Percentiles rank a stretch among this genome's conserved stretches.
Conservation (phyloP, 2,329 filamentous ascomycete genomes). For the Colletotrichum salicis region DNA sequence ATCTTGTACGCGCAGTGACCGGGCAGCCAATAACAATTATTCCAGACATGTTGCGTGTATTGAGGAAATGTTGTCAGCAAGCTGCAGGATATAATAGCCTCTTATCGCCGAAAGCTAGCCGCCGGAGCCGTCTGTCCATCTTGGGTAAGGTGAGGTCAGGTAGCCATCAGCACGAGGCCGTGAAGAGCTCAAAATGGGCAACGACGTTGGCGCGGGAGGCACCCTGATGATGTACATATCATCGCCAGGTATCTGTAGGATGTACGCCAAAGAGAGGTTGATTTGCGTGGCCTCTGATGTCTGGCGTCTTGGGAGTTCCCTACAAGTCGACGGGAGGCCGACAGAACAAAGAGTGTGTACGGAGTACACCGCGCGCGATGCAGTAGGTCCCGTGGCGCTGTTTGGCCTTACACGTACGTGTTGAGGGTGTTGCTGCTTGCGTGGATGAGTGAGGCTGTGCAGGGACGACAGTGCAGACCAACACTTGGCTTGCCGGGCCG, state of each 20-base stretch:
- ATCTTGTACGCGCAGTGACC: neutral
- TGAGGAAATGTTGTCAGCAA: neutral
- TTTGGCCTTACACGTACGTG: constrained; percentile 13
- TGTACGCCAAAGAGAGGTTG: neutral
- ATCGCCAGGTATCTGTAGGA: neutral
- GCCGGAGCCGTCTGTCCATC: neutral
- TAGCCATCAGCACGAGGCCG: neutral
- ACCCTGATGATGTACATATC: constrained; percentile 4
- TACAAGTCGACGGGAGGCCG: neutral
- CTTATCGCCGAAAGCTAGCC: neutral
- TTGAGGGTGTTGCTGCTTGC: constrained; percentile 32
- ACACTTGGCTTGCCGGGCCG: constrained; percentile 15
- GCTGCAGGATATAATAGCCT: neutral
- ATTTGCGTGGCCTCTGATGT: constrained; percentile 21
- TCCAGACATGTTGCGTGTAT: neutral
- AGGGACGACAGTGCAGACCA: neutral
- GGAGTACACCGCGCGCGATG: neutral
- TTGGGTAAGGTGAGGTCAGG: neutral
- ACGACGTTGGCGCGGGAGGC: neutral
- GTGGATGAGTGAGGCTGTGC: constrained; percentile 36
- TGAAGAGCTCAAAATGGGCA: neutral
- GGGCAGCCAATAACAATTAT: neutral
- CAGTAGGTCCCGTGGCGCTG: constrained; percentile 24
- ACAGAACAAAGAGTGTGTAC: neutral
- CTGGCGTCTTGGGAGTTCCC: constrained; percentile 18